A percentile compares a stretch with the other conserved stretches of the same genome.
Evolutionary conservation across 805 yeast genomes (phyloP).

Genomic region (Teunomyces stri): DNA sequence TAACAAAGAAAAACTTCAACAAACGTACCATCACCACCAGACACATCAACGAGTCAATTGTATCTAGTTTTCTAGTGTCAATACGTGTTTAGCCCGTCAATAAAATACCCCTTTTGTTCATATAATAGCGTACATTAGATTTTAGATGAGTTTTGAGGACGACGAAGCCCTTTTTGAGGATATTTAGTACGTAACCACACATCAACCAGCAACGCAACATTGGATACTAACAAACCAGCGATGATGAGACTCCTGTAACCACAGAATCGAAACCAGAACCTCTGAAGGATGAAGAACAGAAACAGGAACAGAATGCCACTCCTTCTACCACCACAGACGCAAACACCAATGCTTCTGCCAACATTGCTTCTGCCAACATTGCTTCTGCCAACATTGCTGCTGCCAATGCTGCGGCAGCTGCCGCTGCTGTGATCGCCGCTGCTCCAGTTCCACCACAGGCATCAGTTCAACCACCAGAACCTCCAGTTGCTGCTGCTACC

Average conservation of each 20-base stretch:
- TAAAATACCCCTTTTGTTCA: slow-evolving; percentile 11
- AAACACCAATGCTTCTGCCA: neutral
- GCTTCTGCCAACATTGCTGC: neutral
- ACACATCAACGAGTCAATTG: neutral
- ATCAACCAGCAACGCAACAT: neutral
- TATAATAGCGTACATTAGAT: slow-evolving; percentile 3
- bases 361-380: neutral
- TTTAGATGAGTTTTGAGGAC: slow-evolving; percentile 56
- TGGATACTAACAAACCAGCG: slow-evolving; percentile 7
- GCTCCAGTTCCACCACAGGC: neutral
- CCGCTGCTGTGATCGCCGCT: neutral
- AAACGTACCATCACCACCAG: neutral
- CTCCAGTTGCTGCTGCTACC: slow-evolving; percentile 6
- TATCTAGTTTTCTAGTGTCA: slow-evolving; percentile 4
- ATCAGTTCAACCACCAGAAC: neutral
- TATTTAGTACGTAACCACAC: slow-evolving; percentile 52
- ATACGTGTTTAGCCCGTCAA: slow-evolving; percentile 16
- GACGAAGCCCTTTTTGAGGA: slow-evolving; percentile 95
- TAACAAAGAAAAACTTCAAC: neutral
- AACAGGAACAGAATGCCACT: slow-evolving; percentile 1
- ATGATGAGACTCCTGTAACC: slow-evolving; percentile 9
- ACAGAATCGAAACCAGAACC: slow-evolving; percentile 3
- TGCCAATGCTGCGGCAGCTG: neutral
- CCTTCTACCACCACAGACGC: neutral
- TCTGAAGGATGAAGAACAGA: neutral